These are phyloP conservation scores for Parietaria judaica DNA, from an alignment of 306 rosid species.

Conservation along the genomic window DNA sequence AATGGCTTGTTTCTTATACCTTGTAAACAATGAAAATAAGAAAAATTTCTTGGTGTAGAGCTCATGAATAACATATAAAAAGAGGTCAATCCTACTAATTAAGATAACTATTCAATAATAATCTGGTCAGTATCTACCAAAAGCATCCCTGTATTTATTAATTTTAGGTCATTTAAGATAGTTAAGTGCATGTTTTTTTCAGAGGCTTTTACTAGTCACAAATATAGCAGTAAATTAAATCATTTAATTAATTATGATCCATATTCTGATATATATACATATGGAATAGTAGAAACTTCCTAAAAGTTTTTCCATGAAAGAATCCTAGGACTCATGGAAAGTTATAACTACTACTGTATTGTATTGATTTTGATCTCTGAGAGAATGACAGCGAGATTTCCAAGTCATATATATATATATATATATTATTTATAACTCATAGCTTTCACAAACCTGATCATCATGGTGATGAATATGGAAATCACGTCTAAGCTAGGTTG, in stretches of 20 bases:
- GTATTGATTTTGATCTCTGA: slow-evolving; percentile 32
- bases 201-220: slow-evolving; percentile 9
- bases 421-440: slow-evolving; percentile 17
- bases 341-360: slow-evolving; percentile 13
- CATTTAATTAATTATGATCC: slow-evolving; percentile 10
- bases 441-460: slow-evolving; percentile 11
- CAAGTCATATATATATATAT: slow-evolving; percentile 13
- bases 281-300: slow-evolving; percentile 29
- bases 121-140: slow-evolving; percentile 8
- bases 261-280: slow-evolving; percentile 2
- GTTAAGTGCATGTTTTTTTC: slow-evolving; percentile 8
- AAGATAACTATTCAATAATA: slow-evolving; percentile 1
- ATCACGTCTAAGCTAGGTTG: slow-evolving; percentile 12
- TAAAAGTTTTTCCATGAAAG: slow-evolving; percentile 26
- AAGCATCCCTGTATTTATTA: slow-evolving; percentile 5
- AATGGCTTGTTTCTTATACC: not conserved
- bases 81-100: not conserved
- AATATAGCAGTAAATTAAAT: slow-evolving; percentile 10
- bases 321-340: slow-evolving; percentile 33
- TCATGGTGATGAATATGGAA: slow-evolving; percentile 21
- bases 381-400: slow-evolving; percentile 39
- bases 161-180: slow-evolving; percentile 4
- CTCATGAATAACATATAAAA: not conserved
- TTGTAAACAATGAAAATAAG: not conserved
- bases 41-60: not conserved